Percentiles rank a stretch among this genome's conserved stretches.
Evolutionary conservation across 176 grass and related monocot species (phyloP).

Genomic region (Echinochloa phyllopogon): DNA sequence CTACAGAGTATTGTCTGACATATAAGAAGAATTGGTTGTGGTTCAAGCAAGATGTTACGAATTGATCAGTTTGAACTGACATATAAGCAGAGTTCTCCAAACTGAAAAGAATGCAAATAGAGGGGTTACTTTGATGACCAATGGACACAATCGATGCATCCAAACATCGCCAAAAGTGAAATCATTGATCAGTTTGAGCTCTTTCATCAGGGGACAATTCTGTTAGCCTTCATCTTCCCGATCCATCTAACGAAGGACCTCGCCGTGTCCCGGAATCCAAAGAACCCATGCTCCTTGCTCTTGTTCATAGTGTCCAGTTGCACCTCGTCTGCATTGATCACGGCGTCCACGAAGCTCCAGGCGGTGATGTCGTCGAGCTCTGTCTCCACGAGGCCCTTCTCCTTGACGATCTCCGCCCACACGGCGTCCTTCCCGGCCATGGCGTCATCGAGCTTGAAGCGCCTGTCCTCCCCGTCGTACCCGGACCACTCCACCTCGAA

Average conservation of each 20-base stretch:
- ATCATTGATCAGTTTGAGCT: too few relatives aligned
- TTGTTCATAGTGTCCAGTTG: constrained; percentile 78
- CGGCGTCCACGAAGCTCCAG: constrained; percentile 58
- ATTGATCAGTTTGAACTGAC: too few relatives aligned
- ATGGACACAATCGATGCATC: too few relatives aligned
- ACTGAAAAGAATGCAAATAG: too few relatives aligned
- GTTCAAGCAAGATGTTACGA: too few relatives aligned
- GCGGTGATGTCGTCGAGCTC: constrained; percentile 54
- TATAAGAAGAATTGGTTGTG: too few relatives aligned
- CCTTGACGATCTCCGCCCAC: constrained; percentile 73
- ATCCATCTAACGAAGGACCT: constrained; percentile 69
- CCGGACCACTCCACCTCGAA: constrained; percentile 60
- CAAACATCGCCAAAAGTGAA: too few relatives aligned
- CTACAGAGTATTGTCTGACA: too few relatives aligned
- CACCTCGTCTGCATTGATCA: constrained; percentile 21
- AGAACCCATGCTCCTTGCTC: constrained; percentile 87
- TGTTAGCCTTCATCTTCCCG: constrained; percentile 55
- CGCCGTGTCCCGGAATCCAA: constrained; percentile 72
- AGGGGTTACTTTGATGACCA: too few relatives aligned
- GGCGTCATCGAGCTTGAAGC: constrained; percentile 59
- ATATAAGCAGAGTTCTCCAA: too few relatives aligned
- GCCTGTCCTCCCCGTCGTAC: constrained; percentile 59
- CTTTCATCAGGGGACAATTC: neutral
- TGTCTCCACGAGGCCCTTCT: constrained; percentile 54
- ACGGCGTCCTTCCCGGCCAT: constrained; percentile 64